These are phyloP conservation scores for Tolypocladium ovalisporum DNA, from an alignment of 2,329 filamentous ascomycete genomes.

Conservation along the genomic window DNA sequence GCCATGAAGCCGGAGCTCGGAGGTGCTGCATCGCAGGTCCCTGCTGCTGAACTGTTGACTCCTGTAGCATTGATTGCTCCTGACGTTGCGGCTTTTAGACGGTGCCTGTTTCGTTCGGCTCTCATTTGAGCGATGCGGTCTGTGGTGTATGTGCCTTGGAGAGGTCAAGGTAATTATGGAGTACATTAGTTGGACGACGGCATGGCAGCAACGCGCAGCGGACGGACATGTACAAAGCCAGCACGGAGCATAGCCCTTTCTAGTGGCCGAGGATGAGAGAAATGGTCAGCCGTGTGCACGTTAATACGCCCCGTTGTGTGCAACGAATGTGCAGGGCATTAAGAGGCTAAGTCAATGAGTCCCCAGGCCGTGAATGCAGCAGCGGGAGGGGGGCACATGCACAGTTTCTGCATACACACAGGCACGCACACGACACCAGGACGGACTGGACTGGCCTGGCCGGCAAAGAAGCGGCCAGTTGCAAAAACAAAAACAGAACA, in stretches of 20 bases:
- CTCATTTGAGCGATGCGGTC: not conserved
- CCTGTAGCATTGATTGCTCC: not conserved
- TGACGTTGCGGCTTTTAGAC: not conserved
- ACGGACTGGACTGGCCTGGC: not conserved
- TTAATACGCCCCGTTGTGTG: not conserved
- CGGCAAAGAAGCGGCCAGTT: not conserved
- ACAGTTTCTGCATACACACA: not conserved
- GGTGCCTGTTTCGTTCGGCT: not conserved
- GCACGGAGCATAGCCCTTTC: not conserved
- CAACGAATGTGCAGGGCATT: not conserved
- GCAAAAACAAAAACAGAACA: not conserved
- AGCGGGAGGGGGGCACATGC: not conserved
- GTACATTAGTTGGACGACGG: not conserved
- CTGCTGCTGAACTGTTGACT: not conserved
- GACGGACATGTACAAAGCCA: not conserved
- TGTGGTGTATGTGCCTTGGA: no score
- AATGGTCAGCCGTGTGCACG: not conserved
- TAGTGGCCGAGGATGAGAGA: not conserved
- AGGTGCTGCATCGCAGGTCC: not conserved
- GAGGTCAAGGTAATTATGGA: not conserved
- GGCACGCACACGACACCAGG: not conserved
- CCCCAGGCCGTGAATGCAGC: not conserved
- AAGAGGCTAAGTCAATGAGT: not conserved
- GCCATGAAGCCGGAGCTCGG: not conserved
- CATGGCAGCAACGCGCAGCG: not conserved